Percentiles rank a stretch among this genome's conserved stretches.
These are phyloP conservation scores for Petunia secreta DNA, from an alignment of 257 asterid genomes.

Conservation along the genomic window DNA sequence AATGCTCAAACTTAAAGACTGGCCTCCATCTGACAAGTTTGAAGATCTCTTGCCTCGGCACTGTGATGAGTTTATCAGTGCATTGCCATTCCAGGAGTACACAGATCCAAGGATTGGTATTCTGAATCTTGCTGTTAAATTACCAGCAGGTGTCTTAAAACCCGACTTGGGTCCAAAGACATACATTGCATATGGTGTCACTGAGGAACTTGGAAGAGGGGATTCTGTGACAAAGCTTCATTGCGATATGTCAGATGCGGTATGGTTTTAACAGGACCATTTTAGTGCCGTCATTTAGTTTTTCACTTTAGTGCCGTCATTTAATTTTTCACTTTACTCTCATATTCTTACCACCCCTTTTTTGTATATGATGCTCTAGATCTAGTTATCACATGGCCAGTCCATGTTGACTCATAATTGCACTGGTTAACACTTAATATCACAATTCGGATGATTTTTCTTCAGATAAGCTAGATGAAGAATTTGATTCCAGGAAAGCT, in stretches of 20 bases:
- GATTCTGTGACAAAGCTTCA: constrained; percentile 98
- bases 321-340: constrained; percentile 9
- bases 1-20: constrained; percentile 98
- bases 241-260: constrained; percentile 98
- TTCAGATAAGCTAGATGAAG: neutral
- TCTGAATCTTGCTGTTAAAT: constrained; percentile 80
- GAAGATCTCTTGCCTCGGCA: constrained; percentile 91
- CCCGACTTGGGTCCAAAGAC: constrained; percentile 99
- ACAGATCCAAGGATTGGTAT: constrained; percentile 80
- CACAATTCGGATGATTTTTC: constrained; percentile 19
- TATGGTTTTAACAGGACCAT: constrained; percentile 37
- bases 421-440: neutral
- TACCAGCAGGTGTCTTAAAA: constrained; percentile 66
- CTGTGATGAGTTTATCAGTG: constrained; percentile 81
- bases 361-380: neutral
- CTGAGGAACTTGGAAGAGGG: constrained; percentile 87
- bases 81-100: constrained; percentile 92
- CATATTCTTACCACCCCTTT: neutral
- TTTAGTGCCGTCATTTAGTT: constrained; percentile 5
- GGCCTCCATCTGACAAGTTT: constrained; percentile 94
- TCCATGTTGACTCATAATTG: neutral
- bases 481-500: neutral
- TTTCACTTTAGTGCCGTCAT: constrained; percentile 20
- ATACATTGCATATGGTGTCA: constrained; percentile 80
- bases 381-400: neutral